Evolutionary conservation across 768 basidiomycete species (phyloP), one percentile per base, ranked within the genome.

Genomic region (Lentinus brumalis): DNA sequence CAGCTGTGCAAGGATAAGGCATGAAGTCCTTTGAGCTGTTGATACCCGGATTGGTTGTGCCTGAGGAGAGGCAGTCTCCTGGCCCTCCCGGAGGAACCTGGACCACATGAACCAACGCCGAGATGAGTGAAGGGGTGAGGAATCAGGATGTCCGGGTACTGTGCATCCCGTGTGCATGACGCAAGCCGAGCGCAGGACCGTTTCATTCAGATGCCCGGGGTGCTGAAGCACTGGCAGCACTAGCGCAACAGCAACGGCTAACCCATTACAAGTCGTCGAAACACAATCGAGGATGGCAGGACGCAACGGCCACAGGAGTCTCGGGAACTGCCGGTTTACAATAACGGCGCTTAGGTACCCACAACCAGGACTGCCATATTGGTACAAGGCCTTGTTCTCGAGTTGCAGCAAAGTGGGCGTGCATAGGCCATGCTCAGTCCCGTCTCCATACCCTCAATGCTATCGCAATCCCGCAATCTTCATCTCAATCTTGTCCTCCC

Each of bases 311-410:
- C 32, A 35, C 32, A 35, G 32, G 32, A 5, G 5, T 35, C 32
- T 7, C 46, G 46, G 46, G 29, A 14, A 10, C 14, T 7, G 46
- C 46, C 46, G 46, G 21, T 26, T 26, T 21, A 62, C 51, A 62
- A 57, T 56, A 62, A 62, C 42, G 56, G 56, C 54, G 39, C 30
- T 32, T 39, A 31, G 29, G 32, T 26, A 35, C 29, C 45, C 56
- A 42, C 44, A 40, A 31, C 46, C 50, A 44, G 32, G 52, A 41
- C 47, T 18, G 26, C 60, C 60, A 21, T 50, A 56, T 46, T 18
- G 18, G 50, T 40, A 62, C 61, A 62, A 62, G 38, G 61, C 51
- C 50, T 62, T 57, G 61, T 52, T 52, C 50, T 52, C 30, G 4
- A 16, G n/a, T 31, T 21, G 32, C 7, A 2, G 12, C 31, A 15